These are phyloP conservation scores for Paraglomus occultum DNA, from an alignment of 192 early-diverging fungal genomes.

Conservation along the genomic window DNA sequence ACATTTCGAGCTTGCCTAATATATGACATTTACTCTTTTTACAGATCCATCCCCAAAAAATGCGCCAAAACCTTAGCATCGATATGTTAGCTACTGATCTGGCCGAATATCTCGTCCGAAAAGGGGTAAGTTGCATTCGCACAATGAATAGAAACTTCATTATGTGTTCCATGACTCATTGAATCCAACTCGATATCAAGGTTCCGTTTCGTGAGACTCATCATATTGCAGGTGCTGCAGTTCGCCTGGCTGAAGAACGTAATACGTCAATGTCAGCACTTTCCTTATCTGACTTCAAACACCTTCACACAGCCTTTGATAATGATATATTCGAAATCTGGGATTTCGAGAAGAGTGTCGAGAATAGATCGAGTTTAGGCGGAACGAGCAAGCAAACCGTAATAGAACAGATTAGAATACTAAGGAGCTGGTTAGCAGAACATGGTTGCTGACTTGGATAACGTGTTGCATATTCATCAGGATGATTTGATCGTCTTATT, in stretches of 20 bases:
- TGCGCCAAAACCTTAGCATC: constrained; percentile 73
- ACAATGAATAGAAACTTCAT: constrained; percentile 8
- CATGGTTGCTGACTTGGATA: not conserved
- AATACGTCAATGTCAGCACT: constrained; percentile 71
- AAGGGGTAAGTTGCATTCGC: constrained; percentile 59
- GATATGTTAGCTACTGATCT: constrained; percentile 99
- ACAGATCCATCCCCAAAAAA: constrained; percentile 81
- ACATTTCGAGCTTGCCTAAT: not conserved
- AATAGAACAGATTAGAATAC: constrained; percentile 70
- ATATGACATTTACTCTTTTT: constrained; percentile 19
- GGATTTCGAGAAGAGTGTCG: constrained; percentile 90
- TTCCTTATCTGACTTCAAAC: constrained; percentile 75
- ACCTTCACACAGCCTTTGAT: constrained; percentile 81
- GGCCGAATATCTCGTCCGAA: constrained; percentile 97
- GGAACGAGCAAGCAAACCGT: constrained; percentile 85
- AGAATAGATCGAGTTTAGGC: constrained; percentile 83
- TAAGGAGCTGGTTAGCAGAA: constrained; percentile 61
- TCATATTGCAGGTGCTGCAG: constrained; percentile 95
- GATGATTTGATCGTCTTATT: too few relatives aligned
- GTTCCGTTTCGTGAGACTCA: constrained; percentile 99
- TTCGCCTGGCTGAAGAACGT: constrained; percentile 89
- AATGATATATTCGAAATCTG: constrained; percentile 80
- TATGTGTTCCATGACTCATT: constrained; percentile 1
- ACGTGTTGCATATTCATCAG: too few relatives aligned
- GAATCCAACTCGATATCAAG: constrained; percentile 18